Conservation (phyloP, 192 early-diverging fungal species). For the Coemansia sp. region DNA sequence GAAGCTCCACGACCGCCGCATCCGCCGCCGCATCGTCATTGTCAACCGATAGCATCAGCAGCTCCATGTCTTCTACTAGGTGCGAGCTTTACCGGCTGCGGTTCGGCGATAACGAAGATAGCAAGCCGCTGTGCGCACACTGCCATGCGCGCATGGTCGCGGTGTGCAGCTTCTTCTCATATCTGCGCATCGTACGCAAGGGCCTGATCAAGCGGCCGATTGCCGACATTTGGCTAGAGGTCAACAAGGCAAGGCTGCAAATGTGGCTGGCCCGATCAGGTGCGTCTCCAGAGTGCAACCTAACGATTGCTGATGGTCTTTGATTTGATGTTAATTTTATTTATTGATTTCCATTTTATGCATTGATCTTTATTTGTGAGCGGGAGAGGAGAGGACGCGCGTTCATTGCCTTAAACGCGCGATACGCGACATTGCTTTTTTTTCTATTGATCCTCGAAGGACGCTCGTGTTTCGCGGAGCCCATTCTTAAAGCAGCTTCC, state of each 20-base stretch:
- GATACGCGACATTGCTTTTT: not conserved
- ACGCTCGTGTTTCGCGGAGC: slow-evolving; percentile 1
- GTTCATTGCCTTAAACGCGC: not conserved
- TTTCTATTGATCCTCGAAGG: not conserved
- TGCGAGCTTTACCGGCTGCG: slow-evolving; percentile 40
- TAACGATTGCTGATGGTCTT: slow-evolving; percentile 18
- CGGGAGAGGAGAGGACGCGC: not conserved
- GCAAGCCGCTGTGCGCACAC: slow-evolving; percentile 43
- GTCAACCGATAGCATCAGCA: not conserved
- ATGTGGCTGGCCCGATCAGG: slow-evolving; percentile 52
- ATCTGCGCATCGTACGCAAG: slow-evolving; percentile 46
- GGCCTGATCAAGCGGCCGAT: slow-evolving; percentile 50
- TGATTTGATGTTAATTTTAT: not conserved
- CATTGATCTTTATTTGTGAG: not conserved
- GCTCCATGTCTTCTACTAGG: not conserved
- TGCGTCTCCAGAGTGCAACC: slow-evolving; percentile 35
- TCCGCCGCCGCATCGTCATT: not conserved
- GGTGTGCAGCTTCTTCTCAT: slow-evolving; percentile 52
- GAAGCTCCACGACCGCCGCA: slow-evolving; percentile 26
- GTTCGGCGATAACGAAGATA: slow-evolving; percentile 46
- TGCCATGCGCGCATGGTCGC: slow-evolving; percentile 48
- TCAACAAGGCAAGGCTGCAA: slow-evolving; percentile 45
- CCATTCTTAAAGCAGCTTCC: too few relatives aligned
- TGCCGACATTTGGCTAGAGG: slow-evolving; percentile 51
- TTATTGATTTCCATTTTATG: not conserved